Conservation (phyloP, 73 alveolate species). For the Blepharisma japonicum region DNA sequence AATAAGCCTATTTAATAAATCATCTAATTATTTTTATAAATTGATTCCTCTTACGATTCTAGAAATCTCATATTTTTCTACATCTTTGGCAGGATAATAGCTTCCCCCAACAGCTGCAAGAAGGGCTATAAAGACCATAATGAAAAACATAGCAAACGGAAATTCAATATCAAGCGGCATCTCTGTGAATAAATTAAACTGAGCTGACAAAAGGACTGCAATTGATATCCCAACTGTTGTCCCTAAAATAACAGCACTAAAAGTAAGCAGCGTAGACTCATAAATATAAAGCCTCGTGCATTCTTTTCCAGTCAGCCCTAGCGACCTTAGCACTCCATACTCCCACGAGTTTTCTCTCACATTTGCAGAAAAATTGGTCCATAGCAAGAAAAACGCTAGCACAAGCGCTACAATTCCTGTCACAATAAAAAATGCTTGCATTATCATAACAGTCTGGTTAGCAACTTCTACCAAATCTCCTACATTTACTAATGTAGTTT, state of each 20-base stretch:
- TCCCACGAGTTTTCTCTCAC: conserved; percentile 93
- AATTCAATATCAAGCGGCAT: conserved; percentile 87
- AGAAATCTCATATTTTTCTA: conserved; percentile 75
- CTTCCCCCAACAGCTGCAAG: conserved; percentile 82
- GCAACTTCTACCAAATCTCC: conserved; percentile 62
- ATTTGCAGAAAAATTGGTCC: conserved; percentile 85
- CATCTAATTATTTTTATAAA: not conserved
- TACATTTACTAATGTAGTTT: conserved; percentile 59
- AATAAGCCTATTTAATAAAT: conserved; percentile 18
- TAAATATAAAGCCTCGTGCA: conserved; percentile 84
- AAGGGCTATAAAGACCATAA: conserved; percentile 71
- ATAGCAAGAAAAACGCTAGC: conserved; percentile 85
- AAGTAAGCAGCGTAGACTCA: conserved; percentile 84
- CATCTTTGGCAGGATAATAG: conserved; percentile 80
- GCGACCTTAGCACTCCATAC: conserved; percentile 93
- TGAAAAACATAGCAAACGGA: conserved; percentile 75
- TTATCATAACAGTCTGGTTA: conserved; percentile 55
- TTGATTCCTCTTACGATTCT: conserved; percentile 70
- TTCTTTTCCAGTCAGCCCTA: conserved; percentile 82
- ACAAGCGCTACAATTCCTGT: conserved; percentile 85
- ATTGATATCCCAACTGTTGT: conserved; percentile 82
- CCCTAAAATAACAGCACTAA: conserved; percentile 83
- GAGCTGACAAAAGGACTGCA: conserved; percentile 83
- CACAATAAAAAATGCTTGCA: conserved; percentile 73
- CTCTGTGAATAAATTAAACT: conserved; percentile 88